Evolutionary conservation across 345 rosid species (phyloP).

Genomic region (Syzygium aromaticum): DNA sequence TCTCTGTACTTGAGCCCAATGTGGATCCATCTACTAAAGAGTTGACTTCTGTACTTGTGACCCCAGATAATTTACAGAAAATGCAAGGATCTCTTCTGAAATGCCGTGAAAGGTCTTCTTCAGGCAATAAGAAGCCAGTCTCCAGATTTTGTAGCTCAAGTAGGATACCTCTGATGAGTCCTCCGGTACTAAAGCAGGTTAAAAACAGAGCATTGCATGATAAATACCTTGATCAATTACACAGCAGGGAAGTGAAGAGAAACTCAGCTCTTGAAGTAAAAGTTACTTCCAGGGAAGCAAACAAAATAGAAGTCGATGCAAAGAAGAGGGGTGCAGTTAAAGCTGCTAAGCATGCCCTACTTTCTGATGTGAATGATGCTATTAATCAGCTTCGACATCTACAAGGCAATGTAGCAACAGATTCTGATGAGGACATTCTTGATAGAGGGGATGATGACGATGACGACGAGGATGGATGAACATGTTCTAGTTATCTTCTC

Average conservation of each 20-base stretch:
- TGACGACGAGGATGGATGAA: slow-evolving; percentile 2
- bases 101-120: slow-evolving; percentile 27
- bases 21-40: slow-evolving; percentile 13
- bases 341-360: slow-evolving; percentile 25
- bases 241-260: slow-evolving; percentile 78
- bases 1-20: slow-evolving; percentile 64
- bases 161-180: slow-evolving; percentile 31
- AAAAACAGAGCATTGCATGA: slow-evolving; percentile 77
- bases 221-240: slow-evolving; percentile 75
- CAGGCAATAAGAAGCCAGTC: slow-evolving; percentile 20
- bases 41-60: slow-evolving; percentile 7
- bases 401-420: slow-evolving; percentile 18
- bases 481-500: background rate
- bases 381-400: slow-evolving; percentile 46
- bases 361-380: slow-evolving; percentile 25
- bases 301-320: slow-evolving; percentile 1
- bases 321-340: slow-evolving; percentile 27
- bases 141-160: slow-evolving; percentile 27
- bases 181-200: slow-evolving; percentile 70
- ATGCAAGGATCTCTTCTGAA: slow-evolving; percentile 35
- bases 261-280: slow-evolving; percentile 20
- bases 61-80: slow-evolving; percentile 33
- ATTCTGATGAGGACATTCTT: slow-evolving; percentile 16
- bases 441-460: slow-evolving; percentile 21
- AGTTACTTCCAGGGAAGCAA: slow-evolving; percentile 34